phyloP scores from a whole-genome alignment of 2,329 filamentous ascomycete genomes.

The Emydomyces testavorans region DNA sequence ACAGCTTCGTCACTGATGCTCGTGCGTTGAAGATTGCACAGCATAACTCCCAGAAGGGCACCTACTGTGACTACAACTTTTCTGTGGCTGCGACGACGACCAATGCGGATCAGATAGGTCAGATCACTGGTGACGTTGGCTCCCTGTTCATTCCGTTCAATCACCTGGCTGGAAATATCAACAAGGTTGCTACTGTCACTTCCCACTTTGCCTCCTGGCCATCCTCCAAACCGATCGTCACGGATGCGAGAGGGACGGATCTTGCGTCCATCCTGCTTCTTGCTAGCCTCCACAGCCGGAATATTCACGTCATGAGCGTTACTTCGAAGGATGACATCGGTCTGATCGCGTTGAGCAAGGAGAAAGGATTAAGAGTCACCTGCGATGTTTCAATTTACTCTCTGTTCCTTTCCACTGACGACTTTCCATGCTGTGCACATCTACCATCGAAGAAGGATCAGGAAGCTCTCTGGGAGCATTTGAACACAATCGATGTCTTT shows the following conservation, averaged over 20 bases:
- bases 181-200: slow-evolving; percentile 67
- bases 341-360: slow-evolving; percentile 64
- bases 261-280: slow-evolving; percentile 68
- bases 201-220: slow-evolving; percentile 71
- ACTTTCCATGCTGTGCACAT: slow-evolving; percentile 55
- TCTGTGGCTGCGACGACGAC: slow-evolving; percentile 61
- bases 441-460: slow-evolving; percentile 60
- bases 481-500: slow-evolving; percentile 65
- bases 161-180: slow-evolving; percentile 68
- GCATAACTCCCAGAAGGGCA: slow-evolving; percentile 54
- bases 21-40: slow-evolving; percentile 60
- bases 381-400: slow-evolving; percentile 74
- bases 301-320: slow-evolving; percentile 68
- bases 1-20: slow-evolving; percentile 61
- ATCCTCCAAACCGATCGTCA: slow-evolving; percentile 65
- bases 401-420: slow-evolving; percentile 60
- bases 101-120: slow-evolving; percentile 63
- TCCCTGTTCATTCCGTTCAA: slow-evolving; percentile 77
- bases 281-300: slow-evolving; percentile 64
- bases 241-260: slow-evolving; percentile 68
- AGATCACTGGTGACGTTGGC: slow-evolving; percentile 61
- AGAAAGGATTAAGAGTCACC: slow-evolving; percentile 69
- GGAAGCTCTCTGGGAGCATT: slow-evolving; percentile 60
- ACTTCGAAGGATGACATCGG: slow-evolving; percentile 71
- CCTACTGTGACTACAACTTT: slow-evolving; percentile 69